phyloP scores from a whole-genome alignment of 768 basidiomycete genomes.

The Lentinula sp. region DNA sequence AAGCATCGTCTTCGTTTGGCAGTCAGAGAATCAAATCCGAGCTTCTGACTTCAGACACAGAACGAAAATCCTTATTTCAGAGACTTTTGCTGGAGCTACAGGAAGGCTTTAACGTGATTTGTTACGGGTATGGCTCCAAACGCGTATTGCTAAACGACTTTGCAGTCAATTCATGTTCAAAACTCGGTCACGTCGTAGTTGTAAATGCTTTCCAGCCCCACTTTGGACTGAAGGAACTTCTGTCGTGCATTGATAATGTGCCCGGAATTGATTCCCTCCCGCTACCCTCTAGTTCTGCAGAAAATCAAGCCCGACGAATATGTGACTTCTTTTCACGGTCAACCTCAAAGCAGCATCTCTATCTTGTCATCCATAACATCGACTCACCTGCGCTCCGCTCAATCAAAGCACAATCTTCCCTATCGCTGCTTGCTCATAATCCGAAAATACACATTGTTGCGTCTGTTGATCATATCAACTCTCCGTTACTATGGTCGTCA shows the following conservation, averaged over 20 bases:
- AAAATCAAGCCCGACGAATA: slow-evolving; percentile 61
- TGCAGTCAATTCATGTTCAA: slow-evolving; percentile 49
- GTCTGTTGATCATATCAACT: slow-evolving; percentile 83
- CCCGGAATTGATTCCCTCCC: slow-evolving; percentile 34
- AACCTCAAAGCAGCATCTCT: slow-evolving; percentile 44
- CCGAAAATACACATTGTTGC: slow-evolving; percentile 78
- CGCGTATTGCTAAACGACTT: slow-evolving; percentile 70
- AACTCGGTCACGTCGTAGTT: slow-evolving; percentile 66
- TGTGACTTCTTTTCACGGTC: slow-evolving; percentile 51
- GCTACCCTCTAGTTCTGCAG: slow-evolving; percentile 34
- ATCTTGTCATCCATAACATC: slow-evolving; percentile 85
- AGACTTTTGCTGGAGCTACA: slow-evolving; percentile 67
- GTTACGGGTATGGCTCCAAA: slow-evolving; percentile 91
- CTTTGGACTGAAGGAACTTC: slow-evolving; percentile 61
- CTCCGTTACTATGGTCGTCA: slow-evolving; percentile 79
- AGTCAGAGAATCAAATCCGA: slow-evolving; percentile 26
- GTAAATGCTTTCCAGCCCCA: slow-evolving; percentile 74
- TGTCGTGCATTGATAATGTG: slow-evolving; percentile 52
- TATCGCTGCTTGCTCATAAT: slow-evolving; percentile 68
- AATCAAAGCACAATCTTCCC: slow-evolving; percentile 53
- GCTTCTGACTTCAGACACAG: slow-evolving; percentile 22
- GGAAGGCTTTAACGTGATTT: slow-evolving; percentile 82
- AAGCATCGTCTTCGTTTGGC: slow-evolving; percentile 27
- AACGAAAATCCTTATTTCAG: slow-evolving; percentile 37
- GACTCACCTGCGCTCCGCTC: slow-evolving; percentile 69